phyloP scores from a whole-genome alignment of 352 stramenopile species.

The Plasmopara muralis region DNA sequence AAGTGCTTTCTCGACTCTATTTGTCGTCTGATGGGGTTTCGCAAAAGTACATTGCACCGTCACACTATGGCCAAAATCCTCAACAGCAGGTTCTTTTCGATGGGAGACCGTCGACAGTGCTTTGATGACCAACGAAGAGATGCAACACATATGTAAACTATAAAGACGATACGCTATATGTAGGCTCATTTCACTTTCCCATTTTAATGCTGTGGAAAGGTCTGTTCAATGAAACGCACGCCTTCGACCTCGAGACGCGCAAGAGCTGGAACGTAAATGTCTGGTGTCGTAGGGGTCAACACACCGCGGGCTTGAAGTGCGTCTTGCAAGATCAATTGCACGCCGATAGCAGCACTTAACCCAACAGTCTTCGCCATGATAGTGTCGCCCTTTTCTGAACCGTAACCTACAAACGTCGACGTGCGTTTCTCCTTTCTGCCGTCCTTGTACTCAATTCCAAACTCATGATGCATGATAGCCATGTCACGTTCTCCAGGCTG shows the following conservation, averaged over 20 bases:
- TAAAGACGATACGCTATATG: constrained; percentile 4
- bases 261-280: constrained; percentile 86
- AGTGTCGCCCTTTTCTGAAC: constrained; percentile 83
- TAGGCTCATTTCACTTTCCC: constrained; percentile 1
- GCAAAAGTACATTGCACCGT: constrained; percentile 57
- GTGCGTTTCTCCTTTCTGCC: constrained; percentile 83
- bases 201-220: constrained; percentile 33
- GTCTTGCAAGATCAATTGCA: constrained; percentile 91
- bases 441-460: constrained; percentile 72
- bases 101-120: constrained; percentile 27
- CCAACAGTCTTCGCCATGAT: constrained; percentile 96
- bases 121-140: constrained; percentile 12
- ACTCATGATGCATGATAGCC: constrained; percentile 91
- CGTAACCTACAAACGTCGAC: constrained; percentile 90
- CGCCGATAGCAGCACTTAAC: constrained; percentile 89
- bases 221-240: constrained; percentile 84
- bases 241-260: constrained; percentile 83
- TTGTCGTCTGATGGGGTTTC: constrained; percentile 70
- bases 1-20: constrained; percentile 51
- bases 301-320: constrained; percentile 76
- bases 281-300: constrained; percentile 83
- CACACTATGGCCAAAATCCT: constrained; percentile 8
- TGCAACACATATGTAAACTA: not conserved
- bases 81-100: constrained; percentile 18
- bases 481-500: constrained; percentile 90